These are phyloP conservation scores for Penicillium coffeae DNA, from an alignment of 495 filamentous ascomycete genomes.

Conservation along the genomic window DNA sequence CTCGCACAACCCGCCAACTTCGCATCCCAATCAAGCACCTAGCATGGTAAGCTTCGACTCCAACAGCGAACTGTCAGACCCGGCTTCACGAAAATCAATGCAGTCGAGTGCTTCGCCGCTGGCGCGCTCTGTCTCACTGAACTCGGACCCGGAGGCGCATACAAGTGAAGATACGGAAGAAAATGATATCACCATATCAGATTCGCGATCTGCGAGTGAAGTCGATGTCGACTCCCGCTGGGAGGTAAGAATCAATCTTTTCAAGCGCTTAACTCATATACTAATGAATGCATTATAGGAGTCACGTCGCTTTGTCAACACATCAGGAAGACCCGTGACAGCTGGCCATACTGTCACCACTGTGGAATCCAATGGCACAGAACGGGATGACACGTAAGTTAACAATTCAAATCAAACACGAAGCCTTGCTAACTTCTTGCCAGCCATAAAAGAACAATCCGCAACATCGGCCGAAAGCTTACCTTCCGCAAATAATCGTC, in stretches of 20 bases:
- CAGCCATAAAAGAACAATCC: conserved; percentile 37
- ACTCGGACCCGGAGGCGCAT: conserved; percentile 33
- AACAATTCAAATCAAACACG: background rate
- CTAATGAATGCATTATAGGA: conserved; percentile 27
- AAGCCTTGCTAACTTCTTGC: background rate
- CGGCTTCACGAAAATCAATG: conserved; percentile 35
- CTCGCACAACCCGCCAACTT: conserved; percentile 45
- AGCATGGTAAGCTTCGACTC: conserved; percentile 39
- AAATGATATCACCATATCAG: conserved; percentile 15
- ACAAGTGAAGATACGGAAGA: conserved; percentile 17
- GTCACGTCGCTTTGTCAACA: conserved; percentile 38
- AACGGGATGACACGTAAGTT: conserved; percentile 40
- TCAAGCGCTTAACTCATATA: background rate
- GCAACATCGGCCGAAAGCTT: conserved; percentile 41
- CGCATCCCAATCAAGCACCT: conserved; percentile 19
- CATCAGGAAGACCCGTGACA: conserved; percentile 32
- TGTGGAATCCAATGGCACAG: conserved; percentile 24
- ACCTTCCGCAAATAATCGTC: conserved; percentile 24
- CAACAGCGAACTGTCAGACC: conserved; percentile 36
- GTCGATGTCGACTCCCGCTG: conserved; percentile 43
- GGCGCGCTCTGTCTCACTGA: conserved; percentile 35
- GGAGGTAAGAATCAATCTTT: conserved; percentile 27
- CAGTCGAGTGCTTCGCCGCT: conserved; percentile 39
- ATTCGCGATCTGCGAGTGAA: conserved; percentile 36
- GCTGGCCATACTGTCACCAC: conserved; percentile 30